phyloP scores from a whole-genome alignment of 805 yeast species.

The Monosporozyma siamensis region DNA sequence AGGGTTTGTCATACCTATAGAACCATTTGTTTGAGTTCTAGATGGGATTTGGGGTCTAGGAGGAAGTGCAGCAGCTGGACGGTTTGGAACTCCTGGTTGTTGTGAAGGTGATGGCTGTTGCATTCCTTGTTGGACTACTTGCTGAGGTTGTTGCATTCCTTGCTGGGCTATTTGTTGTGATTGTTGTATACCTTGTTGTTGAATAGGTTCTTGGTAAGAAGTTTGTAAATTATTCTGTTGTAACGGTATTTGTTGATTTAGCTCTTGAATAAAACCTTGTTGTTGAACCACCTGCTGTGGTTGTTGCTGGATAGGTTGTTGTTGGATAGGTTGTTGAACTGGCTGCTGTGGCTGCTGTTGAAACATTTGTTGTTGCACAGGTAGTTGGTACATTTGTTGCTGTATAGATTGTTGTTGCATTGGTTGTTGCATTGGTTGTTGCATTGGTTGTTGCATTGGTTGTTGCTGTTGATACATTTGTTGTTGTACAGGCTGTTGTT shows the following conservation, averaged over 20 bases:
- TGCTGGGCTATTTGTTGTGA: neutral
- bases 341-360: constrained; percentile 8
- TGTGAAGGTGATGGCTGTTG: constrained; percentile 2
- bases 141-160: neutral
- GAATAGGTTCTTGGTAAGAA: constrained; percentile 1
- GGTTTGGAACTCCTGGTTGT: neutral
- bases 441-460: constrained; percentile 7
- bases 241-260: neutral
- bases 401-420: constrained; percentile 6
- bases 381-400: constrained; percentile 7
- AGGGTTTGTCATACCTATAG: neutral
- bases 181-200: constrained; percentile 9
- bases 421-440: constrained; percentile 2
- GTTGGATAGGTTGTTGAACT: constrained; percentile 8
- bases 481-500: constrained; percentile 6
- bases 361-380: constrained; percentile 5
- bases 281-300: constrained; percentile 6
- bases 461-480: constrained; percentile 2
- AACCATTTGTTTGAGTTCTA: constrained; percentile 3
- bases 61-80: constrained; percentile 2
- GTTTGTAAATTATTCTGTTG: constrained; percentile 1
- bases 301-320: constrained; percentile 4
- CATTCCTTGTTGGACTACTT: constrained; percentile 7
- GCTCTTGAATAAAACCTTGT: neutral
- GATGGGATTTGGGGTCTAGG: neutral